A percentile compares a stretch with the other conserved stretches of the same genome.
phyloP scores from a whole-genome alignment of 2,329 filamentous ascomycete genomes.

The Paraphoma sp. region DNA sequence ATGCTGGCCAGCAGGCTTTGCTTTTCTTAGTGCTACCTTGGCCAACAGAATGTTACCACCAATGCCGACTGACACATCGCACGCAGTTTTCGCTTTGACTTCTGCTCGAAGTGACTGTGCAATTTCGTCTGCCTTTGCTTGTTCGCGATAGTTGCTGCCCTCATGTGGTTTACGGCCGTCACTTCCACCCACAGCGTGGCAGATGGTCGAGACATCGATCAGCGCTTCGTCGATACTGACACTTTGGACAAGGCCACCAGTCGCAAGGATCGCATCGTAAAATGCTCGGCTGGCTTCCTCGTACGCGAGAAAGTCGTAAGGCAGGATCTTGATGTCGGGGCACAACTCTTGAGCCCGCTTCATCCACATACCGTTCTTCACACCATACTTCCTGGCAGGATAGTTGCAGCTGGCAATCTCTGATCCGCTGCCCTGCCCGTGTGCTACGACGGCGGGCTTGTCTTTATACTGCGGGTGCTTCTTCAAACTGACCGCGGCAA shows the following conservation, averaged over 20 bases:
- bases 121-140: slow-evolving; percentile 77
- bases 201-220: slow-evolving; percentile 77
- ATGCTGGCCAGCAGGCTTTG: slow-evolving; percentile 92
- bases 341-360: slow-evolving; percentile 83
- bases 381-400: slow-evolving; percentile 79
- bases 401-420: slow-evolving; percentile 99
- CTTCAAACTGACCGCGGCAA: slow-evolving; percentile 88
- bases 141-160: slow-evolving; percentile 76
- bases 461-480: slow-evolving; percentile 75
- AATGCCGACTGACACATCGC: slow-evolving; percentile 83
- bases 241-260: slow-evolving; percentile 88
- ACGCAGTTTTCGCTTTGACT: slow-evolving; percentile 4
- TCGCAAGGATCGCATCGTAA: slow-evolving; percentile 80
- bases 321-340: slow-evolving; percentile 84
- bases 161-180: slow-evolving; percentile 71
- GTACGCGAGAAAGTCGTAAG: slow-evolving; percentile 94
- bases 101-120: slow-evolving; percentile 67
- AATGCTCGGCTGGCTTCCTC: slow-evolving; percentile 89
- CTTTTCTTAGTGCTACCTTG: slow-evolving; percentile 87
- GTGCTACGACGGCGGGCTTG: slow-evolving; percentile 87
- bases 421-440: slow-evolving; percentile 82
- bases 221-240: slow-evolving; percentile 97
- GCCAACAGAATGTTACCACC: slow-evolving; percentile 89
- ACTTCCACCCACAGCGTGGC: slow-evolving; percentile 70
- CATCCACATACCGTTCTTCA: slow-evolving; percentile 99